Percentiles rank a stretch among this genome's conserved stretches.
phyloP scores from a whole-genome alignment of 2,329 filamentous ascomycete species.

The Venturia aucupariae region DNA sequence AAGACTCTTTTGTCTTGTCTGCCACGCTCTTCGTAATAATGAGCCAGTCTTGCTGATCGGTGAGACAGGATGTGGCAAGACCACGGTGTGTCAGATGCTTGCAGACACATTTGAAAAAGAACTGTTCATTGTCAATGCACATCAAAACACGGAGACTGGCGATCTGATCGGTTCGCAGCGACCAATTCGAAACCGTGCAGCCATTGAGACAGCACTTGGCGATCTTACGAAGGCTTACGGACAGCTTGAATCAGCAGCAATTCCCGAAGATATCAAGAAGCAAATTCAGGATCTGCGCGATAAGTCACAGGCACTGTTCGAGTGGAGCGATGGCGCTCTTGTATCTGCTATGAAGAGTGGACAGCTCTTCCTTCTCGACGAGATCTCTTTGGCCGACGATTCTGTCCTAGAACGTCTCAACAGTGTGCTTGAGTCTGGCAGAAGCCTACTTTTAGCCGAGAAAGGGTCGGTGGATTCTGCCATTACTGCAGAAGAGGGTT shows the following conservation, averaged over 20 bases:
- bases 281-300: constrained; percentile 41
- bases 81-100: constrained; percentile 86
- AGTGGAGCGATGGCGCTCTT: constrained; percentile 91
- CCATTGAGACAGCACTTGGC: constrained; percentile 55
- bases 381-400: constrained; percentile 95
- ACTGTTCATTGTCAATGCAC: constrained; percentile 87
- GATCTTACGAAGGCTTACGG: constrained; percentile 41
- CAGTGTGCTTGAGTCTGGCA: constrained; percentile 83
- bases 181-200: constrained; percentile 75
- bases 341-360: constrained; percentile 89
- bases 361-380: constrained; percentile 86
- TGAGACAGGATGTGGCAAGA: constrained; percentile 97
- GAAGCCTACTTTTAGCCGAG: constrained; percentile 82
- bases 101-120: constrained; percentile 69
- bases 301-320: constrained; percentile 78
- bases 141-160: constrained; percentile 96
- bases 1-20: constrained; percentile 80
- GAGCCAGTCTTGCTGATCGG: constrained; percentile 92
- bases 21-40: constrained; percentile 74
- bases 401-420: constrained; percentile 94
- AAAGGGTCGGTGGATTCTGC: constrained; percentile 76
- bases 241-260: background rate
- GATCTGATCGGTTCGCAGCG: constrained; percentile 94
- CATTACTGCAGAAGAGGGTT: constrained; percentile 64
- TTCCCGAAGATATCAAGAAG: constrained; percentile 10